Evolutionary conservation across 805 yeast genomes (phyloP), one percentile per base, ranked within the genome.

Genomic region (Candida oleophila): DNA sequence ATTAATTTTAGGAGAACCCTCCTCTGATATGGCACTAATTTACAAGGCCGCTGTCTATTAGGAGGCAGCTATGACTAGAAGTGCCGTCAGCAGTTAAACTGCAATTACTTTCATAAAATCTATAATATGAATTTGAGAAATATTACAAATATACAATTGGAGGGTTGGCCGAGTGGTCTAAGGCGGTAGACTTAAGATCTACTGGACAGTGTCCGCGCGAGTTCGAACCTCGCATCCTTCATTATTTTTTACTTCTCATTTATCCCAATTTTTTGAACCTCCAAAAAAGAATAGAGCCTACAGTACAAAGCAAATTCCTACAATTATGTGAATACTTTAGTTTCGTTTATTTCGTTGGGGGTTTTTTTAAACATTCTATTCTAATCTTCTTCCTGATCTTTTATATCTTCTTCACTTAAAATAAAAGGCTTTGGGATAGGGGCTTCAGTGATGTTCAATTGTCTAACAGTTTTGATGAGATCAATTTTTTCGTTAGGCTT

Each of bases 391-490:
- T 33, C 33, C n/a, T n/a, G n/a, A 44, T 68, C 69, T 47, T 81
- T 81, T 50, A 74, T 71, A 43, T 79, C 83, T 42, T 74, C 74
- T 16, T 77, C 83, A 49, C 74, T 73, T 56, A 86, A 80, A 15
- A 78, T 80, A 60, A 86, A 86, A 19, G 89, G 85, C 55, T 81
- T 83, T 28, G 88, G 88, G 36, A 81, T 55, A 40, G 87, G 95
- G 18, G 90, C 96, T 63, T 80, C 89, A 16, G 83, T 81, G 56
- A 81, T 77, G 59, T 78, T 82, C 62, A 77, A 71, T 65, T 90
- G 95, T 66, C 96, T 85, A 21, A 89, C 84, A 0, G 97, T 92
- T 67, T 84, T 87, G 62, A 91, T 86, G 50, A 78, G 67, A 49
- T 82, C 87, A 28, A 78, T 69, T 21, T 84, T 80, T 57, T 82